phyloP scores from a whole-genome alignment of 164 flowering plant genomes.

The Litsea cubeba region DNA sequence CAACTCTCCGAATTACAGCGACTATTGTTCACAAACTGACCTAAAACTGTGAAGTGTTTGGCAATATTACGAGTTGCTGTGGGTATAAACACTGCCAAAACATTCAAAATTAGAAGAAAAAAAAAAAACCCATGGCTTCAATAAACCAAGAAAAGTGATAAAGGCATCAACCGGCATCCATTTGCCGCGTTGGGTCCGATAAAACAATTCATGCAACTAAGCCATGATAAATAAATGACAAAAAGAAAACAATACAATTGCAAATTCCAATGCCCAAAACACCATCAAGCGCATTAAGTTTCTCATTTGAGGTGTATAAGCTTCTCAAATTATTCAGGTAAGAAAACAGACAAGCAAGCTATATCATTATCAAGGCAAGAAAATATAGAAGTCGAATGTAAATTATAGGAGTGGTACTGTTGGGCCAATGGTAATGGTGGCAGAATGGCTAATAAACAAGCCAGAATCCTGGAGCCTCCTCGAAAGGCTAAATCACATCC shows the following conservation, averaged over 20 bases:
- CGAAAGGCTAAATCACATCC: neutral
- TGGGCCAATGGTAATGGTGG: neutral
- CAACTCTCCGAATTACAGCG: neutral
- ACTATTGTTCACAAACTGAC: neutral
- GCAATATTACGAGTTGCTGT: conserved; percentile 9
- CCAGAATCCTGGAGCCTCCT: neutral
- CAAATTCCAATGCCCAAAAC: neutral
- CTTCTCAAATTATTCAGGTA: neutral
- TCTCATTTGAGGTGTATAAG: neutral
- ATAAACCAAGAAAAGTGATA: neutral
- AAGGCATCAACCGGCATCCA: neutral
- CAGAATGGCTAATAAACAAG: neutral
- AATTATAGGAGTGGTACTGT: neutral
- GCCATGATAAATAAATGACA: neutral
- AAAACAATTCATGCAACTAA: neutral
- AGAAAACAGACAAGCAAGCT: neutral
- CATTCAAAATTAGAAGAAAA: conserved; percentile 1
- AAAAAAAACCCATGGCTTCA: neutral
- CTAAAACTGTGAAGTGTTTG: conserved; percentile 15
- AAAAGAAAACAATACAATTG: neutral
- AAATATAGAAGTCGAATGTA: neutral
- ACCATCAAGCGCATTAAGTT: conserved; percentile 2
- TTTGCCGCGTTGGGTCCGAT: no score
- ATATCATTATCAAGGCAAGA: neutral
- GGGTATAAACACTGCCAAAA: conserved; percentile 19